These are phyloP conservation scores for Scopulariopsis brevicaulis DNA, from an alignment of 2,329 filamentous ascomycete species.

Conservation along the genomic window DNA sequence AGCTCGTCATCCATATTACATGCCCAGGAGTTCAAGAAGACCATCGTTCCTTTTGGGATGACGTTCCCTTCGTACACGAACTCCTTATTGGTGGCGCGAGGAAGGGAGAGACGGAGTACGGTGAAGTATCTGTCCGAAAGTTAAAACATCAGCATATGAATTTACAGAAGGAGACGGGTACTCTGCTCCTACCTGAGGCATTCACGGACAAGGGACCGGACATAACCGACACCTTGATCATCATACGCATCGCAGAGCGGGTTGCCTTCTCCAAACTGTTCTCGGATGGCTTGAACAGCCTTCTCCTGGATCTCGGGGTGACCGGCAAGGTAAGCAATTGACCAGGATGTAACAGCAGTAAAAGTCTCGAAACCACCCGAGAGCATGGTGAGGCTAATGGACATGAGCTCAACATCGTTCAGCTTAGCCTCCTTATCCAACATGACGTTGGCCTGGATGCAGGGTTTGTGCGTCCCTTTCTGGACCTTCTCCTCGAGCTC, in stretches of 20 bases:
- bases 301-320: constrained; percentile 51
- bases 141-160: background rate
- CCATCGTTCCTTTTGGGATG: background rate
- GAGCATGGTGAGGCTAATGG: constrained; percentile 58
- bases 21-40: background rate
- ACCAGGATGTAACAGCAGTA: constrained; percentile 55
- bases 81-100: background rate
- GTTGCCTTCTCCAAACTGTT: background rate
- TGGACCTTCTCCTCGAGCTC: constrained; percentile 50
- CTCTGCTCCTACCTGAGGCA: background rate
- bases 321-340: constrained; percentile 46
- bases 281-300: constrained; percentile 22
- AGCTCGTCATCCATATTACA: background rate
- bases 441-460: constrained; percentile 58
- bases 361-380: constrained; percentile 57
- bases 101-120: background rate
- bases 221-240: background rate
- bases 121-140: background rate
- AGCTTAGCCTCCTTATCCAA: constrained; percentile 51
- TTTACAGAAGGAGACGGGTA: background rate
- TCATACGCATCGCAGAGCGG: background rate
- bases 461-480: constrained; percentile 48
- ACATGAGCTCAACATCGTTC: constrained; percentile 50
- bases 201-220: background rate
- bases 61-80: background rate